These are phyloP conservation scores for Plantago rigida DNA, from an alignment of 305 asterid species.

Conservation along the genomic window DNA sequence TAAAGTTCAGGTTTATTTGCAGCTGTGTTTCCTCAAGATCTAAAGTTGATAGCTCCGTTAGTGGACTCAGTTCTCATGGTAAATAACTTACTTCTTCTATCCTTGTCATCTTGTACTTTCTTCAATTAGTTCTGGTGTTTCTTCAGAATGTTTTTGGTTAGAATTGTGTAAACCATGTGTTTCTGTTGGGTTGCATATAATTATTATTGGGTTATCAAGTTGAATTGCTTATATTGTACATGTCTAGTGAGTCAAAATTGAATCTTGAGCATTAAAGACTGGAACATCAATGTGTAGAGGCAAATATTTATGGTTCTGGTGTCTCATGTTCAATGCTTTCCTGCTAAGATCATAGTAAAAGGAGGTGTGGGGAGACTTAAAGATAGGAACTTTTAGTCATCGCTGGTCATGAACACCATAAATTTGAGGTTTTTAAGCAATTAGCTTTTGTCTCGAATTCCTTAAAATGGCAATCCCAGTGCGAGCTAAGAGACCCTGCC, in stretches of 20 bases:
- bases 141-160: neutral
- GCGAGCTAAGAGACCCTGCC: too few species aligned
- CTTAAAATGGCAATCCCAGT: too few species aligned
- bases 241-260: slow-evolving; percentile 1
- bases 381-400: neutral
- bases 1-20: slow-evolving; percentile 45
- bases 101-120: neutral
- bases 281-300: neutral
- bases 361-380: neutral
- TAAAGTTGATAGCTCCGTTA: slow-evolving; percentile 58
- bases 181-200: neutral
- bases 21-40: slow-evolving; percentile 65
- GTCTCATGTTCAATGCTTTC: neutral
- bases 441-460: neutral
- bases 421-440: neutral
- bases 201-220: neutral
- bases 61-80: slow-evolving; percentile 56
- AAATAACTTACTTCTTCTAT: slow-evolving; percentile 2
- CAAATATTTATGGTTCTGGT: neutral
- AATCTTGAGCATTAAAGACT: neutral
- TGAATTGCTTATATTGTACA: neutral
- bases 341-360: neutral
- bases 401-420: neutral
- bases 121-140: neutral
- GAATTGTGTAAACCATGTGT: neutral